Conservation (phyloP, 148 eudicot species). For the Rhododendron molle region DNA sequence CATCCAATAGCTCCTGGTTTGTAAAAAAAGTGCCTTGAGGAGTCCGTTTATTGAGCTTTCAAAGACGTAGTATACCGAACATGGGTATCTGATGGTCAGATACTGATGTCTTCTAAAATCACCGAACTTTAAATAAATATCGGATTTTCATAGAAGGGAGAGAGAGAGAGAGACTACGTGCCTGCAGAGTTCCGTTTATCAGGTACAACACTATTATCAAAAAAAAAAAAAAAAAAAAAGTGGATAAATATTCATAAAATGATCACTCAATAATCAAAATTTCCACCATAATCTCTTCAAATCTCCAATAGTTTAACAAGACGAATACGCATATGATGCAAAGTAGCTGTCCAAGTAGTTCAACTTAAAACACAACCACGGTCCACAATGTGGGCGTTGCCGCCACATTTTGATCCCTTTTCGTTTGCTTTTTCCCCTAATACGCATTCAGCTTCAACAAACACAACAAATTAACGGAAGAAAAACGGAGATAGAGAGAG, state of each 20-base stretch:
- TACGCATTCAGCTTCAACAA: neutral
- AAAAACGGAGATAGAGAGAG: neutral
- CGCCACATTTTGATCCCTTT: neutral
- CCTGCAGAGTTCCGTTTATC: neutral
- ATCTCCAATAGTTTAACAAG: neutral
- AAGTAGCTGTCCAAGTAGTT: neutral
- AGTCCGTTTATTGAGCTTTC: neutral
- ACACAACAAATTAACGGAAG: neutral
- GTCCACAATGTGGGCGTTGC: neutral
- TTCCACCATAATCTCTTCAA: neutral
- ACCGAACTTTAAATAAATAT: too few species aligned
- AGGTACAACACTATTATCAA: neutral
- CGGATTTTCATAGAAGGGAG: too few species aligned
- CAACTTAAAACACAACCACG: slow-evolving; percentile 9
- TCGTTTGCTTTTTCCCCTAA: neutral
- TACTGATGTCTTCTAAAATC: neutral
- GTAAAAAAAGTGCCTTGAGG: neutral
- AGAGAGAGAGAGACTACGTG: too few species aligned
- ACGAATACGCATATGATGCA: neutral
- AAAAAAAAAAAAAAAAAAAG: too few species aligned
- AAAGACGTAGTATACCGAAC: neutral
- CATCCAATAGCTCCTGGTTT: neutral
- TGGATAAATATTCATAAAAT: neutral
- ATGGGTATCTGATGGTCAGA: neutral
- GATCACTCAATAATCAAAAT: neutral